Base-by-base conservation (phyloP, 2,329 filamentous ascomycete genomes). In the Xylaria sp. region DNA sequence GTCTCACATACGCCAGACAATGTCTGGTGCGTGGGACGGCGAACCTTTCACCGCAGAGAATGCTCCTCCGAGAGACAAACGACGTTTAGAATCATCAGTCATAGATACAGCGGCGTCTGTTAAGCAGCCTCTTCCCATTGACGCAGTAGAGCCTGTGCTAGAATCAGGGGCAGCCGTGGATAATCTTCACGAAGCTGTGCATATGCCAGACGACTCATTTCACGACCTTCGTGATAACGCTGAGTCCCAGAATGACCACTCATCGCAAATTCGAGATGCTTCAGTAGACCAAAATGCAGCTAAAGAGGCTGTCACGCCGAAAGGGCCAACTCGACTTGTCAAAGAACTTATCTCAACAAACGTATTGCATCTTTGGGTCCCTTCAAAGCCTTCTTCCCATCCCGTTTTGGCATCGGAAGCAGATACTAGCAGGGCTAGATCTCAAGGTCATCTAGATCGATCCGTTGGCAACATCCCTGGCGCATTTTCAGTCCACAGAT, bases 401-500 rank as follows among this genome's bases (percentile, higher is more conserved):
- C 77, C 83, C 25, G 74, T 83, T 7, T 73, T 81, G 3, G 58
- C 78, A 18, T 68, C 68, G 52, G 70, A 49, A 36, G 20, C 59
- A n/a, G 51, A 43, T 28, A 20, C 39, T 18, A 25, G 9, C n/a
- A 39, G 36, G 54, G 54, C 28, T 23, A 55, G 31, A 12, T 23
- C 62, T 39, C 72, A 55, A 23, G 39, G 54, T 12, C 52, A 59
- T 56, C 51, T 77, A 12, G 70, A 70, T 63, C 71, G 62, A n/a
- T 82, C 79, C 36, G 71, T 82, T n/a, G 83, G 85, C 0, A 83
- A 89, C 73, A 76, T 90, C 2, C 89, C 89, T 1, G 90, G 89
- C 0, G 85, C 89, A 2, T 91, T 91, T 75, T 91, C 89, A 0
- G 79, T 87, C 20, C 79, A 82, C 76, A 77, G 70, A 62, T 79